Base-by-base conservation (phyloP, 2,329 filamentous ascomycete species). In the Aquanectria penicillioides region DNA sequence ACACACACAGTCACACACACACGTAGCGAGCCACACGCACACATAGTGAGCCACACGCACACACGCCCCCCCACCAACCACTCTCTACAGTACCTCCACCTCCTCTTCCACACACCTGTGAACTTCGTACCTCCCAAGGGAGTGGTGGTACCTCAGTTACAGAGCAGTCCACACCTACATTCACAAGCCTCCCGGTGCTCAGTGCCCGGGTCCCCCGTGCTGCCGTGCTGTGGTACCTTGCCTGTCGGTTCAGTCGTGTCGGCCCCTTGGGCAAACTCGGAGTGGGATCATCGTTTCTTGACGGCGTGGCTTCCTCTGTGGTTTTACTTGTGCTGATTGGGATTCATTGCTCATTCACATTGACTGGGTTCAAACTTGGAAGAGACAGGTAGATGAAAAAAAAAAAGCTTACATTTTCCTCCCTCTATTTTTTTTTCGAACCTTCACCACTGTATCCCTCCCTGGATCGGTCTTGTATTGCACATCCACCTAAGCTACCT, bases 251-350 rank as follows among this genome's bases (percentile, higher is more conserved):
- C n/a, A n/a, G n/a, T n/a, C n/a, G n/a, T n/a, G n/a, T n/a, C 47
- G 34, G 13, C 50, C 50, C 50, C 50, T 53, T 57, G 54, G 22
- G 48, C 18, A 49, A 31, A 43, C 36, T 48, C 13, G 49, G 50
- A 44, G 51, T 56, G 51, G 50, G 50, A 59, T 59, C 57, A 47
- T 56, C 44, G 57, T 50, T 56, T 36, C 22, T 55, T 36, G 57
- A 51, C 56, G 49, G 56, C 50, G 56, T 54, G 50, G 56, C 56
- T 54, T 56, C 37, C 28, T 26, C 17, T 22, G 36, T 40, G 41
- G 31, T 47, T 47, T 47, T 40, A 44, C 17, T 20, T 44, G 26
- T 12, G 29, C 41, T 44, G 25, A 44, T 44, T 44, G n/a, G n/a
- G n/a, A n/a, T n/a, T n/a, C n/a, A n/a, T n/a, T n/a, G n/a, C n/a